Percentiles rank a stretch among this genome's conserved stretches.
Conservation (phyloP, 108 stramenopile genomes). For the Fragilariopsis cylindrus region DNA sequence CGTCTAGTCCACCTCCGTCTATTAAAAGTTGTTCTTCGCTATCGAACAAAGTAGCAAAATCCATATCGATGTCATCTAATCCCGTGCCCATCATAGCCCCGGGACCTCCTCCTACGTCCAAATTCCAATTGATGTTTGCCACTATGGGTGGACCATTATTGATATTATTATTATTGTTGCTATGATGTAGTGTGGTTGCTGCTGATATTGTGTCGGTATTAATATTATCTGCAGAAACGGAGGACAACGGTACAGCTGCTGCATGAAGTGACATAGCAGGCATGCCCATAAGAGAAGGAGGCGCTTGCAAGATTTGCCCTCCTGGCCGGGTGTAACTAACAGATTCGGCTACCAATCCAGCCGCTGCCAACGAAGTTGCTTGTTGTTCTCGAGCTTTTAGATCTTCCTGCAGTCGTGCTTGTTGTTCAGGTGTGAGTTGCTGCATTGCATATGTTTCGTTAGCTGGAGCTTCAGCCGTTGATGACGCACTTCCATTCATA, state of each 20-base stretch:
- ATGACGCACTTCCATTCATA: conserved; percentile 38
- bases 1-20: too few relatives aligned
- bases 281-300: conserved; percentile 41
- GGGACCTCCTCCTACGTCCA: conserved; percentile 12
- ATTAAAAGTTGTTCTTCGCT: conserved; percentile 16
- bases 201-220: background rate
- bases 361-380: conserved; percentile 81
- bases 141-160: background rate
- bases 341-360: conserved; percentile 77
- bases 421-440: conserved; percentile 49
- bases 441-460: conserved; percentile 3
- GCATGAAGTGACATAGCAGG: conserved; percentile 8
- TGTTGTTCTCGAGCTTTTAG: conserved; percentile 79
- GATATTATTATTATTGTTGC: background rate
- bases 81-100: conserved; percentile 1
- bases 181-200: background rate
- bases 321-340: conserved; percentile 24
- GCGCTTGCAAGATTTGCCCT: conserved; percentile 50
- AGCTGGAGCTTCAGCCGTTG: conserved; percentile 9
- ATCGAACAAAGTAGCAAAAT: conserved; percentile 89
- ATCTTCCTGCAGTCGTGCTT: conserved; percentile 52
- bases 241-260: conserved; percentile 1
- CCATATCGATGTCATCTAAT: conserved; percentile 60
- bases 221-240: background rate
- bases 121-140: conserved; percentile 43